Conservation (phyloP, 2,329 filamentous ascomycete species). For the Claviceps humidiphila region DNA sequence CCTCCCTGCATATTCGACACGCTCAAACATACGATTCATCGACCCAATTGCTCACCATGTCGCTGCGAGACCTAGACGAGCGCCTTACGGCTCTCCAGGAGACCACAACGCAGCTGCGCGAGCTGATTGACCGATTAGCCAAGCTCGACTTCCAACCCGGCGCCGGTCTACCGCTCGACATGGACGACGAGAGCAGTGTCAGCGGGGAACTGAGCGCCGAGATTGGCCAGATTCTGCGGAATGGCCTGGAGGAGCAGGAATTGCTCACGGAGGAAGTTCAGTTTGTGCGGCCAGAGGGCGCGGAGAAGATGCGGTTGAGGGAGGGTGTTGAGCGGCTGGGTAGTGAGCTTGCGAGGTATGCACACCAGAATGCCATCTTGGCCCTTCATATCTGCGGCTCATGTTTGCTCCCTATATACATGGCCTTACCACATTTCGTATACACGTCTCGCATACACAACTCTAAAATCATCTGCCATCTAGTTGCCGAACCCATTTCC, state of each 20-base stretch:
- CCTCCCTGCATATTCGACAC: too few species aligned
- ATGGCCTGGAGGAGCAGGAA: slow-evolving; percentile 74
- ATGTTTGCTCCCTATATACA: too few species aligned
- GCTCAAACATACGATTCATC: not conserved
- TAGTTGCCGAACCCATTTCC: slow-evolving; percentile 53
- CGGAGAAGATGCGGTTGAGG: slow-evolving; percentile 51
- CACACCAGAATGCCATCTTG: too few species aligned
- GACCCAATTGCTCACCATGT: slow-evolving; percentile 22
- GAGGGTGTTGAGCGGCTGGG: slow-evolving; percentile 54
- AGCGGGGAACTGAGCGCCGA: slow-evolving; percentile 65
- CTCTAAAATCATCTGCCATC: not conserved
- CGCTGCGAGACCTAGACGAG: slow-evolving; percentile 49
- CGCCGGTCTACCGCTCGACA: slow-evolving; percentile 34
- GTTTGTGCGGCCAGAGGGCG: slow-evolving; percentile 43
- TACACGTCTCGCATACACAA: not conserved
- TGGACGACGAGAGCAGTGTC: slow-evolving; percentile 36
- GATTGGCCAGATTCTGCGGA: slow-evolving; percentile 65
- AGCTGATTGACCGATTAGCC: slow-evolving; percentile 46
- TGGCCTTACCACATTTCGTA: too few species aligned
- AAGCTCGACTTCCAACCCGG: slow-evolving; percentile 46
- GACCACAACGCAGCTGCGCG: slow-evolving; percentile 42
- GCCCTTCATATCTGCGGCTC: too few species aligned
- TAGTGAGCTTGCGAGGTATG: slow-evolving; percentile 58
- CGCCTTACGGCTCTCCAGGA: slow-evolving; percentile 47
- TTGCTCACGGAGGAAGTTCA: slow-evolving; percentile 65